phyloP scores from a whole-genome alignment of 352 stramenopile genomes.

The Discostella stelligera region DNA sequence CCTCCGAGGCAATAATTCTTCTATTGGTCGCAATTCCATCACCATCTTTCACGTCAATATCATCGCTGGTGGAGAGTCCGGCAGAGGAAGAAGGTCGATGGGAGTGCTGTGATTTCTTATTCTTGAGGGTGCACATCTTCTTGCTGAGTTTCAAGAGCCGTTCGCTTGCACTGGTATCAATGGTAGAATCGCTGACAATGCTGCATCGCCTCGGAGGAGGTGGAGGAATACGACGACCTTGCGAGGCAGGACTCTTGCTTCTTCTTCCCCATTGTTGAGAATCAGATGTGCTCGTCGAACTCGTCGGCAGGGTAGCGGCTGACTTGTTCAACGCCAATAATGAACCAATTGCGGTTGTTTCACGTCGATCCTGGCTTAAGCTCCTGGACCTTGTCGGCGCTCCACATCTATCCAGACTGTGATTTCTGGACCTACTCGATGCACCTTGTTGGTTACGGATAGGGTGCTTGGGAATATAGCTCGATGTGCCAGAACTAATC shows the following conservation, averaged over 20 bases:
- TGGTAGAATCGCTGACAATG: background rate
- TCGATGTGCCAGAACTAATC: background rate
- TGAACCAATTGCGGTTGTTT: background rate
- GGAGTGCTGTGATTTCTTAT: background rate
- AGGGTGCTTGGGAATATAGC: background rate
- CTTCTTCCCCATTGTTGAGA: background rate
- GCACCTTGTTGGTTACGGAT: background rate
- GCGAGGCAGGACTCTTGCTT: background rate
- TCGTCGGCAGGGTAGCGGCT: background rate
- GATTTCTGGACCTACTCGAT: background rate
- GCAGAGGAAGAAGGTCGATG: too few species aligned
- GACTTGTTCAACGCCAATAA: too few species aligned
- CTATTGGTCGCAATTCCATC: too few species aligned
- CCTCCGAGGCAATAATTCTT: too few species aligned
- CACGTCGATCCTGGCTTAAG: background rate
- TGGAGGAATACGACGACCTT: background rate
- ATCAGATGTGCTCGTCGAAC: background rate
- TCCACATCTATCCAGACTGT: background rate
- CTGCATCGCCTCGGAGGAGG: background rate
- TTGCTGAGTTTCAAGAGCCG: background rate
- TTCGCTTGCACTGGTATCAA: background rate
- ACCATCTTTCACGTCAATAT: too few species aligned
- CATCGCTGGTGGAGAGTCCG: too few species aligned
- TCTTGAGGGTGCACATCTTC: background rate
- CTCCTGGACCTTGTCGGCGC: background rate